These are phyloP conservation scores for Plasmodium cynomolgi DNA, from an alignment of 169 alveolate species.

Conservation along the genomic window DNA sequence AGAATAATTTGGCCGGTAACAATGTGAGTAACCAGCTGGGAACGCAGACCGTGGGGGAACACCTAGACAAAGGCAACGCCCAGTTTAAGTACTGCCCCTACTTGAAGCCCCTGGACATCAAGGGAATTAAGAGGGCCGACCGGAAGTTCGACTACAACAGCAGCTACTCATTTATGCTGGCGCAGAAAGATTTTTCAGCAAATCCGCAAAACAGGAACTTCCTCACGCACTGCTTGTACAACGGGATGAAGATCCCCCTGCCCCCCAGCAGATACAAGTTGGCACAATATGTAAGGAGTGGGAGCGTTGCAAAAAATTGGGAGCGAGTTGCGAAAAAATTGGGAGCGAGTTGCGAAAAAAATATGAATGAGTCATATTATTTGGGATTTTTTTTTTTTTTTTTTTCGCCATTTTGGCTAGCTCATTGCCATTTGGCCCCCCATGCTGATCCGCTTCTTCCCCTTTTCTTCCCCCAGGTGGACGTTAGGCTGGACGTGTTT, in stretches of 20 bases:
- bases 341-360: background rate
- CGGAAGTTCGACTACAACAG: slow-evolving; percentile 80
- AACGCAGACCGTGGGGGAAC: background rate
- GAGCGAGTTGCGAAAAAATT: background rate
- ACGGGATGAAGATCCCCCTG: slow-evolving; percentile 84
- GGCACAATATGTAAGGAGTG: slow-evolving; percentile 45
- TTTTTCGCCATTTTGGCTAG: background rate
- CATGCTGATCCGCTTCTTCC: background rate
- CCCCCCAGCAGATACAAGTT: slow-evolving; percentile 74
- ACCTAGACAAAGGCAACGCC: slow-evolving; percentile 15
- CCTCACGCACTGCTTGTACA: slow-evolving; percentile 61
- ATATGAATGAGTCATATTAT: background rate
- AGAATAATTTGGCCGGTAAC: background rate
- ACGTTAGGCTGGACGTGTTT: slow-evolving; percentile 56
- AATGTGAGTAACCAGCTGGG: background rate
- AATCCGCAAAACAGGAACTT: slow-evolving; percentile 5
- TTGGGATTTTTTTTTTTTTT: background rate
- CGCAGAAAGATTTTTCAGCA: slow-evolving; percentile 76
- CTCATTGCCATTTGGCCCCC: background rate
- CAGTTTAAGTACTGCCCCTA: slow-evolving; percentile 74
- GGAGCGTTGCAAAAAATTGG: background rate
- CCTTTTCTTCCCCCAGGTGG: slow-evolving; percentile 32
- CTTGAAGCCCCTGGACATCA: slow-evolving; percentile 78
- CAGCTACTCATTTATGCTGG: slow-evolving; percentile 35
- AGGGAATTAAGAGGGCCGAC: slow-evolving; percentile 87